Evolutionary conservation across 2,329 filamentous ascomycete genomes (phyloP), one percentile per base, ranked within the genome.

Genomic region (Paraphoma sp.): DNA sequence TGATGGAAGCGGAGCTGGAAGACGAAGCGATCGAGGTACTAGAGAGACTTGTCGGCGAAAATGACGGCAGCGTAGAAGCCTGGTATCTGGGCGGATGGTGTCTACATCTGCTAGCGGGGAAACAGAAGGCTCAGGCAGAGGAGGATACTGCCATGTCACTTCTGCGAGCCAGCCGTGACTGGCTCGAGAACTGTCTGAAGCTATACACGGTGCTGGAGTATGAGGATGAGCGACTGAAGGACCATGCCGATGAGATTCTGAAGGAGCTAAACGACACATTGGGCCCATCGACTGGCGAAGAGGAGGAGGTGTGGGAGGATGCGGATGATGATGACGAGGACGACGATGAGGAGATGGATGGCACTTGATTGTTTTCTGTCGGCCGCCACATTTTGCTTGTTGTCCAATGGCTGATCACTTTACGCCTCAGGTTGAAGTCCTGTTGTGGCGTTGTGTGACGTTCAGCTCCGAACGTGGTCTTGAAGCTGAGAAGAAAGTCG

Each of bases 41-140:
- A 51, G 92, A 97, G 73, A 83, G 92, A 51, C 81, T 99, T 51
- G 87, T 96, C 40, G 82, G 86, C 36, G 95, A 99, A 74, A 94
- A 99, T 65, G 96, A 99, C 73, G 85, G 90, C 71, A 97, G 94
- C 75, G 91, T 99, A 17, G 95, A 99, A 78, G 90, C 92, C 16
- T 97, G 93, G 93, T 99, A 99, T 79, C 83, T 99, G 5, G 95
- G 95, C 43, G 96, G 95, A 4, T 98, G 94, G 91, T 93, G 92
- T 67, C 83, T 96, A 64, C 92, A 92, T 73, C 84, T 97, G 56
- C 81, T 90, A 60, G 91, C 90, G 10, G 86, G 91, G 74, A 91
- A 89, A 81, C 80, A 86, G 68, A 86, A 83, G 67, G 77, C 77
- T 60, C 75, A 77, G 4, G 81, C 81, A 40, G 81, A 86, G 45